These are phyloP conservation scores for Kazachstania kunashirensis DNA, from an alignment of 805 yeast genomes.

Conservation along the genomic window DNA sequence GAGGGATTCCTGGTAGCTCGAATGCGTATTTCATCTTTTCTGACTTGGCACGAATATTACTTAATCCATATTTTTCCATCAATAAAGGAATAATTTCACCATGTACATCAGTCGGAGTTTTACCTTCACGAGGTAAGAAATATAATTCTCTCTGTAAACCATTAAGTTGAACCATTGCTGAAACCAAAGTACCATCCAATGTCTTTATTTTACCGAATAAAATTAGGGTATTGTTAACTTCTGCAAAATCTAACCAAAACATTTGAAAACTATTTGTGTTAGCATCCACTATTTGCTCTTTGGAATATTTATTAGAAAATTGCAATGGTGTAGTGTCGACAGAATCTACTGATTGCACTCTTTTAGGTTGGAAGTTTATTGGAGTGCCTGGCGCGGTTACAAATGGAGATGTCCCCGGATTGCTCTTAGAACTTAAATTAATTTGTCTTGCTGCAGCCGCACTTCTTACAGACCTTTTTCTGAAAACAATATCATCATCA, in stretches of 20 bases:
- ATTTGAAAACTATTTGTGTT: conserved; percentile 46
- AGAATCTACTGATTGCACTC: conserved; percentile 1
- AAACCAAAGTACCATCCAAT: conserved; percentile 47
- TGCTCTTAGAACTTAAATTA: conserved; percentile 19
- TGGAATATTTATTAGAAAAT: conserved; percentile 15
- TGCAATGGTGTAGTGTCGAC: conserved; percentile 8
- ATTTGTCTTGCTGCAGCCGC: conserved; percentile 20
- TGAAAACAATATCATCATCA: conserved; percentile 26
- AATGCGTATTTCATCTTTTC: conserved; percentile 77
- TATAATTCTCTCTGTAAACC: conserved; percentile 63
- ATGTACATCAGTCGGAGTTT: conserved; percentile 56
- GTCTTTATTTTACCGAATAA: conserved; percentile 75
- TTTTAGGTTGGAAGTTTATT: background rate
- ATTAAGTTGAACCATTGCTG: conserved; percentile 67
- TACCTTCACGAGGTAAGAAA: conserved; percentile 62
- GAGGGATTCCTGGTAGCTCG: conserved; percentile 70
- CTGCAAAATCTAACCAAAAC: conserved; percentile 88
- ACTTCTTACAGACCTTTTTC: conserved; percentile 25
- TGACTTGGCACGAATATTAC: conserved; percentile 57
- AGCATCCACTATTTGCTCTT: conserved; percentile 30
- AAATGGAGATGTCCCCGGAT: conserved; percentile 22
- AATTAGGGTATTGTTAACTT: conserved; percentile 56
- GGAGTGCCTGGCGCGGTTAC: conserved; percentile 31
- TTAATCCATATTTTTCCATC: conserved; percentile 51
- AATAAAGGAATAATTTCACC: conserved; percentile 66